These are phyloP conservation scores for Stephanodiscus minutulus DNA, from an alignment of 108 stramenopile species.

Conservation along the genomic window DNA sequence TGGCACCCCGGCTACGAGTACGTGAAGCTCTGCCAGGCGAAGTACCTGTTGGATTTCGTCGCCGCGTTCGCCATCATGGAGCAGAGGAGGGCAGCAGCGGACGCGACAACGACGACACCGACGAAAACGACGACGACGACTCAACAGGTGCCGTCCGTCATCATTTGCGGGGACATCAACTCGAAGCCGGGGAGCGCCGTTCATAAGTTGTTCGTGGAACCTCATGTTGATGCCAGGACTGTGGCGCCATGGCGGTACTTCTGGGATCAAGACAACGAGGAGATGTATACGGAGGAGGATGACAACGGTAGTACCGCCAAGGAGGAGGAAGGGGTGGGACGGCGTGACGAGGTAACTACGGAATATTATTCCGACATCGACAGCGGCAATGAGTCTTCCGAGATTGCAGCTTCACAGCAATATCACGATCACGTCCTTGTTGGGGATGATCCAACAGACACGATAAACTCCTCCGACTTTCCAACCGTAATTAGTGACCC, in stretches of 20 bases:
- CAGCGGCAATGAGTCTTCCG: background rate
- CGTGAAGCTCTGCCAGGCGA: constrained; percentile 72
- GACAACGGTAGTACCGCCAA: background rate
- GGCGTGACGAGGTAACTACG: background rate
- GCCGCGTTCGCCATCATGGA: constrained; percentile 32
- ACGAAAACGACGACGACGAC: background rate
- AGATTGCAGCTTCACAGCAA: background rate
- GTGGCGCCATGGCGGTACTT: constrained; percentile 79
- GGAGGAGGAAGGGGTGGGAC: background rate
- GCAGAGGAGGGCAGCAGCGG: background rate
- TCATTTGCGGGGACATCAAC: constrained; percentile 85
- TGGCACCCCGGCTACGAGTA: constrained; percentile 89
- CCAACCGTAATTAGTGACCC: background rate
- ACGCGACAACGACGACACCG: background rate
- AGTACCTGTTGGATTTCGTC: constrained; percentile 67
- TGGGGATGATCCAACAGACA: constrained; percentile 24
- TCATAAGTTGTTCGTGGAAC: constrained; percentile 63
- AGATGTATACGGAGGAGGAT: constrained; percentile 26
- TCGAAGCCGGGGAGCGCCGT: constrained; percentile 69
- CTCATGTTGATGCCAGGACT: constrained; percentile 66
- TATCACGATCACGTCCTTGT: background rate
- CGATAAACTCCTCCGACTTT: background rate
- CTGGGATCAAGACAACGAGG: constrained; percentile 35
- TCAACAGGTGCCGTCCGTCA: constrained; percentile 27
- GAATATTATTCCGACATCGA: background rate